Evolutionary conservation across 805 yeast species (phyloP), one percentile per base, ranked within the genome.

Genomic region (Candida quercuum): DNA sequence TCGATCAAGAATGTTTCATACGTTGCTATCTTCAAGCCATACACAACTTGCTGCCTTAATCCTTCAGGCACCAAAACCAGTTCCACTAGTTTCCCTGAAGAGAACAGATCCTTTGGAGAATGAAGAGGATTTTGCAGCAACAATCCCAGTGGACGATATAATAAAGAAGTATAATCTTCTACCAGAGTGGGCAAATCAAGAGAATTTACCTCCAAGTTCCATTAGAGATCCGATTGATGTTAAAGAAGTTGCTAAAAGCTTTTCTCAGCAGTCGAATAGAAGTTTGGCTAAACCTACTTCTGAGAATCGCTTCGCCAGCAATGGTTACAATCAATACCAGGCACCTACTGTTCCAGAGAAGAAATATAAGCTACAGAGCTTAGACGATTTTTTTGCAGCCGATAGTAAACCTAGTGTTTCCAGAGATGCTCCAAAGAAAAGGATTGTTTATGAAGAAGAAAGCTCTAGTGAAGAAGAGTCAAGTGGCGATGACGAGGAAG

Each of bases 341-440:
- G n/a, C 43, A 16, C 30, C 38, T 16, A 27, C 33, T 11, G 39
- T 18, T 19, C 26, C 35, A 28, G 63, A 59, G 11, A 64, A 59
- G 45, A 68, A 65, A 37, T 81, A 77, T 50, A 72, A 75, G 41
- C 59, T 84, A 27, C 95, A 86, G 56, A 83, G 89, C 40, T 62
- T 89, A 40, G 97, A 89, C 52, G 98, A 89, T 43, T 89, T 89
- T 56, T 79, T 89, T 48, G 82, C 74, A 3, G 71, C 70, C 41
- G 61, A 72, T 12, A 46, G 50, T 2, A 43, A 38, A 21, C 49
- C 47, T 9, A n/a, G n/a, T n/a, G n/a, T n/a, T n/a, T 33, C 33
- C 15, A 10, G 15, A n/a, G 18, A 37, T 32, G 25, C 40, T 13
- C 27, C 38, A 29, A 41, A 44, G 38, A 49, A 42, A 36, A 42